Percentiles rank a stretch among this genome's conserved stretches.
phyloP scores from a whole-genome alignment of 2,329 filamentous ascomycete species.

The Penicillium oxalicum region DNA sequence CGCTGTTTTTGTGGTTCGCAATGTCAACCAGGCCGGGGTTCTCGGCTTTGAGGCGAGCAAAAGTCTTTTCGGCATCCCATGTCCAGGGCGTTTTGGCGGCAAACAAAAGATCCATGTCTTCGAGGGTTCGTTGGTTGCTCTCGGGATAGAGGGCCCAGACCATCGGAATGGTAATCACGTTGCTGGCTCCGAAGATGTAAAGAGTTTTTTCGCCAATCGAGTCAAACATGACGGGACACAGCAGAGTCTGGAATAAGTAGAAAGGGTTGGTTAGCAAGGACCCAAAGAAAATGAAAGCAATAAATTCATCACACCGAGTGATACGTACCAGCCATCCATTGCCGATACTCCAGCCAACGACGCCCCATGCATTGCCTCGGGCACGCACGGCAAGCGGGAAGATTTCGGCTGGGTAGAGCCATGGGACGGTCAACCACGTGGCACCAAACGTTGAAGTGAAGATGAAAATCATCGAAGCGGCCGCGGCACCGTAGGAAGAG shows the following conservation, averaged over 20 bases:
- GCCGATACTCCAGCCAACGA: constrained; percentile 69
- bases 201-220: constrained; percentile 64
- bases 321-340: constrained; percentile 57
- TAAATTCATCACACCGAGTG: not conserved
- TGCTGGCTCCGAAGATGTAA: constrained; percentile 66
- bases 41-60: constrained; percentile 56
- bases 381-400: constrained; percentile 66
- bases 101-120: constrained; percentile 70
- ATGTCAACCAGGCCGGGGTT: constrained; percentile 48
- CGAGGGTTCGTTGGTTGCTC: constrained; percentile 65
- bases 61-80: constrained; percentile 65
- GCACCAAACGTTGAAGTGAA: constrained; percentile 62
- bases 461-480: constrained; percentile 65
- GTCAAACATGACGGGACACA: constrained; percentile 57
- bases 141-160: constrained; percentile 71
- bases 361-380: constrained; percentile 69
- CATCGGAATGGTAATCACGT: constrained; percentile 60
- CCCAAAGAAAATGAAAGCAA: constrained; percentile 12
- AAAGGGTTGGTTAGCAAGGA: constrained; percentile 17
- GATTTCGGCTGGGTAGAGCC: constrained; percentile 66
- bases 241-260: constrained; percentile 34
- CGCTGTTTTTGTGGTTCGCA: constrained; percentile 29
- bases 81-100: constrained; percentile 61
- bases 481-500: constrained; percentile 55
- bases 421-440: constrained; percentile 57